phyloP scores from a whole-genome alignment of 1,139 yeast species.

The Pichia sp. region DNA sequence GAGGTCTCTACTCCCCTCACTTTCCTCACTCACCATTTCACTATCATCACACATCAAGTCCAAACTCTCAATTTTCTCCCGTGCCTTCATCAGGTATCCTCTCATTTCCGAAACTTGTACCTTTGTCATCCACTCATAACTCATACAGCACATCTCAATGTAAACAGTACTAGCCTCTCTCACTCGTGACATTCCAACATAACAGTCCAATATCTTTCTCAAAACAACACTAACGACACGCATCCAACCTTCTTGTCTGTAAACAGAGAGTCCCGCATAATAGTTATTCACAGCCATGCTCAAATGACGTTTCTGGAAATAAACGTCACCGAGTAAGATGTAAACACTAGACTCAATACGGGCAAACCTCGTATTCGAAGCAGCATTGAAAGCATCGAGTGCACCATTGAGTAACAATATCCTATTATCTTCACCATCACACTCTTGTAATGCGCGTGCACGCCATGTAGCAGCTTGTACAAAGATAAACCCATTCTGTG shows the following conservation, averaged over 20 bases:
- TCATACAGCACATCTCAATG: conserved; percentile 4
- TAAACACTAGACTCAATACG: conserved; percentile 36
- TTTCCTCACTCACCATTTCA: background rate
- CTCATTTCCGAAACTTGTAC: background rate
- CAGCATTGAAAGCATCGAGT: conserved; percentile 29
- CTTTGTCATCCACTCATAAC: background rate
- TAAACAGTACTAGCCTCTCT: conserved; percentile 22
- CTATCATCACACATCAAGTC: conserved; percentile 7
- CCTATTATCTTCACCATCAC: conserved; percentile 17
- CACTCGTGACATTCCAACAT: conserved; percentile 23
- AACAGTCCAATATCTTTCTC: conserved; percentile 29
- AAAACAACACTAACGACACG: conserved; percentile 24
- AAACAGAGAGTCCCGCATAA: conserved; percentile 28
- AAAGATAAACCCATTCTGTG: conserved; percentile 41
- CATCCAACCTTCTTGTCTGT: conserved; percentile 30
- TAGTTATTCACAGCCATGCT: conserved; percentile 38
- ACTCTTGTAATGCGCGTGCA: conserved; percentile 17
- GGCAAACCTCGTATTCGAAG: conserved; percentile 26
- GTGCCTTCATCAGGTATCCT: background rate
- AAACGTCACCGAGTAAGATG: conserved; percentile 45
- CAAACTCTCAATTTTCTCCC: conserved; percentile 5
- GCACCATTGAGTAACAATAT: conserved; percentile 32
- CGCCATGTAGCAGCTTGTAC: conserved; percentile 33
- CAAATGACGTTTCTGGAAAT: conserved; percentile 27
- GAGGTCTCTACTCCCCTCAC: background rate